These are phyloP conservation scores for Trematosphaeria pertusa DNA, from an alignment of 2,329 filamentous ascomycete species.

Conservation along the genomic window DNA sequence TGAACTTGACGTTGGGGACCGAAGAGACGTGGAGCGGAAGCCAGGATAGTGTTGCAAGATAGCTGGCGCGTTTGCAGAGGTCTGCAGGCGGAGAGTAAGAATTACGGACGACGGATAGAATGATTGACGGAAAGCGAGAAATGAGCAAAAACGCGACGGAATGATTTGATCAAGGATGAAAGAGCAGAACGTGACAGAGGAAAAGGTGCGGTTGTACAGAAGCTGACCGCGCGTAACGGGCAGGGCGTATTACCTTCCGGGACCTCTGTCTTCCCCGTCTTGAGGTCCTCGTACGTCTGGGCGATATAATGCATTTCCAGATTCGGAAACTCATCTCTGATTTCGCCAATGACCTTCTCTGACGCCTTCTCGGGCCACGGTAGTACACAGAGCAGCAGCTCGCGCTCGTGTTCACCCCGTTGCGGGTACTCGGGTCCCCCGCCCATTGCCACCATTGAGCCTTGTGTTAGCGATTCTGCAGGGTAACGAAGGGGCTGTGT, in stretches of 20 bases:
- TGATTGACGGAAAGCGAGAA: conserved; percentile 15
- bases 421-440: conserved; percentile 47
- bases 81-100: conserved; percentile 28
- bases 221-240: background rate
- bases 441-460: conserved; percentile 51
- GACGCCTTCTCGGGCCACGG: conserved; percentile 45
- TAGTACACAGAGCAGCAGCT: conserved; percentile 52
- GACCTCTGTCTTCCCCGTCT: conserved; percentile 50
- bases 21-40: conserved; percentile 49
- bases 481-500: no score
- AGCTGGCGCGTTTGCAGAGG: conserved; percentile 51
- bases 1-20: conserved; percentile 53
- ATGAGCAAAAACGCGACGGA: background rate
- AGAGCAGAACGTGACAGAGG: no score
- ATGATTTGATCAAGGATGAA: no score
- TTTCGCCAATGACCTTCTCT: conserved; percentile 26
- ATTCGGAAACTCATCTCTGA: conserved; percentile 40
- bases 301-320: conserved; percentile 40
- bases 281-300: conserved; percentile 40
- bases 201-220: background rate
- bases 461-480: no score
- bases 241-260: conserved; percentile 46
- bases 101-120: conserved; percentile 12
- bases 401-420: conserved; percentile 40
- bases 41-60: conserved; percentile 57